These are phyloP conservation scores for Starmerella bacillaris DNA, from an alignment of 805 yeast species.

Conservation along the genomic window DNA sequence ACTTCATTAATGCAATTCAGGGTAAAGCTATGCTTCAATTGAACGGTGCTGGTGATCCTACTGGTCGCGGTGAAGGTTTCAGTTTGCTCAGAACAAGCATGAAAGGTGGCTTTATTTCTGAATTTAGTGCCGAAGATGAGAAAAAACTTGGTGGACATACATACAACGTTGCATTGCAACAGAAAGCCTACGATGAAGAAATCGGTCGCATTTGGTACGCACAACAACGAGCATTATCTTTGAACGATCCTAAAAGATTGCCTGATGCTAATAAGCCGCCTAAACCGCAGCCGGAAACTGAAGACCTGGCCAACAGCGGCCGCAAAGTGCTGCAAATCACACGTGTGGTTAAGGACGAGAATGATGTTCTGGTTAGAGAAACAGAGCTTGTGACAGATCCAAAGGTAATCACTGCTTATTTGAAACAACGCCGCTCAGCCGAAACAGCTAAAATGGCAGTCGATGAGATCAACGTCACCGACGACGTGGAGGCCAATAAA, in stretches of 20 bases:
- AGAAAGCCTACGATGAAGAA: conserved; percentile 80
- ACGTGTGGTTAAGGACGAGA: conserved; percentile 62
- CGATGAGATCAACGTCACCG: conserved; percentile 57
- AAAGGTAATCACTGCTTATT: conserved; percentile 67
- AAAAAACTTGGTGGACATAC: conserved; percentile 42
- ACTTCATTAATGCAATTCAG: conserved; percentile 83
- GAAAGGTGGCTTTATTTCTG: conserved; percentile 69
- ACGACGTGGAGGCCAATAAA: conserved; percentile 67
- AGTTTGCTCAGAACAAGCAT: conserved; percentile 80
- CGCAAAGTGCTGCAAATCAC: conserved; percentile 39
- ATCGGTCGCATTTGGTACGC: conserved; percentile 76
- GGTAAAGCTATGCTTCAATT: conserved; percentile 93
- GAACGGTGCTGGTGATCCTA: conserved; percentile 88
- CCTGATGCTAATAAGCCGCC: conserved; percentile 14
- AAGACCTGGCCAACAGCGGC: conserved; percentile 16
- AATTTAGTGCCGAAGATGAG: conserved; percentile 11
- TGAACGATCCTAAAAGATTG: conserved; percentile 25
- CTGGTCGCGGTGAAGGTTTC: conserved; percentile 77
- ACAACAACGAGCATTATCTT: conserved; percentile 45
- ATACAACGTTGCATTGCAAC: conserved; percentile 70
- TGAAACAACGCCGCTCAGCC: conserved; percentile 48
- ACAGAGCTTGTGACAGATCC: conserved; percentile 70
- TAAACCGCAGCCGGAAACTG: conserved; percentile 13
- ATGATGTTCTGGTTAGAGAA: conserved; percentile 69
- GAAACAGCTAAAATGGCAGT: conserved; percentile 50